A percentile compares a stretch with the other conserved stretches of the same genome.
Evolutionary conservation across 2,329 filamentous ascomycete genomes (phyloP).

Genomic region (Penicillium sp.): DNA sequence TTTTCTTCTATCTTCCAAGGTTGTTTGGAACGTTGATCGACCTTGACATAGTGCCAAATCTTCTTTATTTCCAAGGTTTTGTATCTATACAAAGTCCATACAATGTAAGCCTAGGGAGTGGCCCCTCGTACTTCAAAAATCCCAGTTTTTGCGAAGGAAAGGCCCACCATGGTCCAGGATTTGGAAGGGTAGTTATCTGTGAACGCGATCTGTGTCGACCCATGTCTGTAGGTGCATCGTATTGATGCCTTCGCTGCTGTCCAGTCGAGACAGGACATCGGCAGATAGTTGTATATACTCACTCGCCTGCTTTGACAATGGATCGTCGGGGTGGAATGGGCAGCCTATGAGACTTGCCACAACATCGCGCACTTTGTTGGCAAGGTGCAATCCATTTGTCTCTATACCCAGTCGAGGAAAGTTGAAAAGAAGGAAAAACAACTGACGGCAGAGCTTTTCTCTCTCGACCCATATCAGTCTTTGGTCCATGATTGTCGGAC

Average conservation of each 20-base stretch:
- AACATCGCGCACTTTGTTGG: conserved; percentile 41
- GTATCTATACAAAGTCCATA: too few relatives aligned
- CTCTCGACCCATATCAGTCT: conserved; percentile 31
- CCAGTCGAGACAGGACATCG: conserved; percentile 14
- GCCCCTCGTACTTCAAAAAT: too few relatives aligned
- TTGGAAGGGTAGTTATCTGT: neutral
- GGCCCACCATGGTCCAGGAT: too few relatives aligned
- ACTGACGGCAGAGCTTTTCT: conserved; percentile 41
- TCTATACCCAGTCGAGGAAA: conserved; percentile 36
- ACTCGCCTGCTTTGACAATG: conserved; percentile 16
- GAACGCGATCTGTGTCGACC: conserved; percentile 11
- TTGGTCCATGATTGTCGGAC: neutral
- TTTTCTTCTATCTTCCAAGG: too few relatives aligned
- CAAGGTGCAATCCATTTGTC: conserved; percentile 39
- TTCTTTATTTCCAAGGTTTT: too few relatives aligned
- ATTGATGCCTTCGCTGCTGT: conserved; percentile 15
- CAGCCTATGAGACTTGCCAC: conserved; percentile 38
- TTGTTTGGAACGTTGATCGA: too few relatives aligned
- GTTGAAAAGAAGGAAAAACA: conserved; percentile 39
- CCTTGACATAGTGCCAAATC: too few relatives aligned
- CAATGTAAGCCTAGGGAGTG: too few relatives aligned
- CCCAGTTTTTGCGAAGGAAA: too few relatives aligned
- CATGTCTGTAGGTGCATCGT: conserved; percentile 13
- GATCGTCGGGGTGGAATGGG: conserved; percentile 26
- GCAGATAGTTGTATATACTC: conserved; percentile 15